Percentiles rank a stretch among this genome's conserved stretches.
Conservation (phyloP, 1,284 basidiomycete species). For the Ustanciosporium gigantosporum region DNA sequence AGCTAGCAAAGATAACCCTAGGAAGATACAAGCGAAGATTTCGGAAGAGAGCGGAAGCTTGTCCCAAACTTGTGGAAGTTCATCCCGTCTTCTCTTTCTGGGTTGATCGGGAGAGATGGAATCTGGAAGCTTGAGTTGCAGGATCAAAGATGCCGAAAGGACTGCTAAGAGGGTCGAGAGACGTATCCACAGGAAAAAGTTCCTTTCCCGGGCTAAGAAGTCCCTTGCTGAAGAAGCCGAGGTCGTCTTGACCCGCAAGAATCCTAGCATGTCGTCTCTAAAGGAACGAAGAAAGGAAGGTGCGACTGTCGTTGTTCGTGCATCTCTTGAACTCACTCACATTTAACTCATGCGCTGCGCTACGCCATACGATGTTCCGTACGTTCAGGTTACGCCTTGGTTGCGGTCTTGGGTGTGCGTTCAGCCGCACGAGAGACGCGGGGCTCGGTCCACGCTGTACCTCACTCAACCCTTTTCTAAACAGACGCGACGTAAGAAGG, state of each 20-base stretch:
- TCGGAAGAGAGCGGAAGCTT: constrained; percentile 12
- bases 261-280: constrained; percentile 1
- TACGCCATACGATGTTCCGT: too few relatives aligned
- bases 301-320: too few relatives aligned
- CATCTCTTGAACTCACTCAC: too few relatives aligned
- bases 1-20: constrained; percentile 9
- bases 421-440: too few relatives aligned
- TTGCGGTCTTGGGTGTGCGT: too few relatives aligned
- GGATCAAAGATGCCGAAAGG: constrained; percentile 19
- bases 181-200: constrained; percentile 27
- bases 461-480: too few relatives aligned
- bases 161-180: constrained; percentile 30
- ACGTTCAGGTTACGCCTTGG: too few relatives aligned
- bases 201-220: constrained; percentile 29
- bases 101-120: background rate
- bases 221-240: constrained; percentile 17
- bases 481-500: too few relatives aligned
- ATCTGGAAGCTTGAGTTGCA: constrained; percentile 22
- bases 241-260: constrained; percentile 6
- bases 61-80: constrained; percentile 10
- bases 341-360: too few relatives aligned
- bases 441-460: too few relatives aligned
- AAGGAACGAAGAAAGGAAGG: too few relatives aligned
- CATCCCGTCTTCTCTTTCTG: background rate
- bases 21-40: constrained; percentile 16